Conservation (phyloP, 2,329 filamentous ascomycete species). For the Calonectria hawksworthii region DNA sequence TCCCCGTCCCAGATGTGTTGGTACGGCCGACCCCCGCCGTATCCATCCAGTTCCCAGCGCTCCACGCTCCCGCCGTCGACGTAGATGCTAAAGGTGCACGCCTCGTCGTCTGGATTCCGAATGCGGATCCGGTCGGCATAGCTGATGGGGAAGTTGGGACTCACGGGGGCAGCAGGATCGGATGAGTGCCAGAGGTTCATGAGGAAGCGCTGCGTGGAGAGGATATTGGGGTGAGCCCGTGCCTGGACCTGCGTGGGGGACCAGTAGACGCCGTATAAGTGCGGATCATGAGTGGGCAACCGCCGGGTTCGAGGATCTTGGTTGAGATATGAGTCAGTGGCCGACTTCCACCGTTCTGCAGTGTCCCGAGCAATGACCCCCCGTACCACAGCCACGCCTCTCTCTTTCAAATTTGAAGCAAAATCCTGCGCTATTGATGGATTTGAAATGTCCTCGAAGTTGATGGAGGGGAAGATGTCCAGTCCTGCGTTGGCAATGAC, state of each 20-base stretch:
- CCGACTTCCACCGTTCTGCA: constrained; percentile 61
- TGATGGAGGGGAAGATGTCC: constrained; percentile 58
- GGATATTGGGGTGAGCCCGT: constrained; percentile 55
- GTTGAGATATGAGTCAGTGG: constrained; percentile 66
- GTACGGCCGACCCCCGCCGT: constrained; percentile 73
- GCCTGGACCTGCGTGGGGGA: constrained; percentile 56
- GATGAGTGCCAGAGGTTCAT: constrained; percentile 52
- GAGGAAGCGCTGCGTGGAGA: constrained; percentile 62
- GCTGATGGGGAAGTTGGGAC: constrained; percentile 62
- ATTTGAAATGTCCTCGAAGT: constrained; percentile 55
- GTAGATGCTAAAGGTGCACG: constrained; percentile 70
- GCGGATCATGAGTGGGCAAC: constrained; percentile 49
- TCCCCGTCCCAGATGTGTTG: constrained; percentile 74
- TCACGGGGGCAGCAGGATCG: constrained; percentile 60
- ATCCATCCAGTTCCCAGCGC: constrained; percentile 76
- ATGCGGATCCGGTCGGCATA: constrained; percentile 75
- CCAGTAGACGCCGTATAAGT: constrained; percentile 57
- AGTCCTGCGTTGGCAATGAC: constrained; percentile 47
- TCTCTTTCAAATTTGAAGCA: constrained; percentile 43
- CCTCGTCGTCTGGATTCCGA: constrained; percentile 62
- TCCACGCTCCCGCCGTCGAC: constrained; percentile 76
- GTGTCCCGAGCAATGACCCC: constrained; percentile 48
- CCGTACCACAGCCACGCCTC: constrained; percentile 51
- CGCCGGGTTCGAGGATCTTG: constrained; percentile 58
- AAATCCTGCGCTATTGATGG: constrained; percentile 43